Base-by-base conservation (phyloP, 352 stramenopile genomes). In the Globisporangium radiosum region DNA sequence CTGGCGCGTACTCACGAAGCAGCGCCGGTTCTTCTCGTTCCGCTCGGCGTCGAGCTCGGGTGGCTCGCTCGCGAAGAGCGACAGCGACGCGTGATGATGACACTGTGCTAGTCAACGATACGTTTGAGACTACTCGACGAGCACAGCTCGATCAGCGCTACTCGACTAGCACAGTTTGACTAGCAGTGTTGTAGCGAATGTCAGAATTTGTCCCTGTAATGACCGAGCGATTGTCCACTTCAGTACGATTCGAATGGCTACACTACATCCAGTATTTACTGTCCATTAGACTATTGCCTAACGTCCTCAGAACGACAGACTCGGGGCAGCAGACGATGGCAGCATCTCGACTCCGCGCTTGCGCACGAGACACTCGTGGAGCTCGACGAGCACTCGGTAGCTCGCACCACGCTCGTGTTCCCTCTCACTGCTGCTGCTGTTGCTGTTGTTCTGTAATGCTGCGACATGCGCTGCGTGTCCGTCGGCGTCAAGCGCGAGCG, bases 21-120 rank as follows among this genome's bases (percentile, higher is more conserved):
- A 86, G 47, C 74, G 77, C 36, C 71, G 80, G 5, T 81, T 87
- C 50, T 78, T 88, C 57, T 87, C 80, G 3, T 82, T 80, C 53
- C 73, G 52, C 19, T 74, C 50, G 6, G 59, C 50, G 6, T 68
- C 66, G 7, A 67, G 64, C 15, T 64, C 51, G 0, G 56, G 52
- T 4, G 59, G 64, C 54, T 39, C 56, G 64, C 7, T 52, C 42
- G 59, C 51, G 13, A 48, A 59, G 39, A 65, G 54, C 40, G 60
- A 53, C 53, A 40, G 40, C 36, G 57, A 62, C 15, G 25, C 33
- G 1, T 36, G 25, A 25, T 25, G 25, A 25, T 25, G 25, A 25
- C 25, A 25, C 25, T 25, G 25, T 25, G 25, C 25, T 25, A 1
- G 25, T 25, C 25, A 25, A 25, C 25, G 25, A 25, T 25, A 25